Percentiles rank a stretch among this genome's conserved stretches.
phyloP scores from a whole-genome alignment of 805 yeast species.

The Starmerella gropengiesseri region DNA sequence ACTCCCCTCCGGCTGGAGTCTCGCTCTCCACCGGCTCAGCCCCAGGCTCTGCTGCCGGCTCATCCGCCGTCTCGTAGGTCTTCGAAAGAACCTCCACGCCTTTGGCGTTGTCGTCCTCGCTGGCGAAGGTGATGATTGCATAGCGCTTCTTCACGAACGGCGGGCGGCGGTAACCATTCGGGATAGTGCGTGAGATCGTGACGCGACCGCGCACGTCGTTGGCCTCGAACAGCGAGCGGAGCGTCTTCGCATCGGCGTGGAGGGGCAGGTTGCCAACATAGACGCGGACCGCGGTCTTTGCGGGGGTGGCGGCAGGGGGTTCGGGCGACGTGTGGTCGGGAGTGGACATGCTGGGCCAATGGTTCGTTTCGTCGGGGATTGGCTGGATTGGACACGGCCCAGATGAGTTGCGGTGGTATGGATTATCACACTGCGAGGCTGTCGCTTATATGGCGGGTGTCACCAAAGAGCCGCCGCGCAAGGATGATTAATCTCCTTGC shows the following conservation, averaged over 20 bases:
- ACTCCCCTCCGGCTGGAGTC: background rate
- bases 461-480: too few relatives aligned
- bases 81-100: constrained; percentile 7
- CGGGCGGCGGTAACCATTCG: constrained; percentile 2
- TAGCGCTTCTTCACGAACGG: background rate
- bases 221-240: background rate
- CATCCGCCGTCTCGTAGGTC: background rate
- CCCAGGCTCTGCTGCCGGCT: background rate
- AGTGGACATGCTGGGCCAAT: constrained; percentile 1
- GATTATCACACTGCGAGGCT: too few relatives aligned
- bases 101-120: constrained; percentile 1
- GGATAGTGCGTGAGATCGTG: background rate
- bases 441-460: too few relatives aligned
- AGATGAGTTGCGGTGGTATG: too few relatives aligned
- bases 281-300: background rate
- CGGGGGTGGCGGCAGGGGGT: background rate
- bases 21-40: background rate
- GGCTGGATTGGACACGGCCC: too few relatives aligned
- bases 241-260: background rate
- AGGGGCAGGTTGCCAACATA: constrained; percentile 5
- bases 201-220: background rate
- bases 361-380: too few relatives aligned
- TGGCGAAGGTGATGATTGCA: constrained; percentile 1
- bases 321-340: background rate
- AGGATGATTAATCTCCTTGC: too few relatives aligned